Evolutionary conservation across 106 monocot genomes (phyloP).

Genomic region (Apostasia ramifera): DNA sequence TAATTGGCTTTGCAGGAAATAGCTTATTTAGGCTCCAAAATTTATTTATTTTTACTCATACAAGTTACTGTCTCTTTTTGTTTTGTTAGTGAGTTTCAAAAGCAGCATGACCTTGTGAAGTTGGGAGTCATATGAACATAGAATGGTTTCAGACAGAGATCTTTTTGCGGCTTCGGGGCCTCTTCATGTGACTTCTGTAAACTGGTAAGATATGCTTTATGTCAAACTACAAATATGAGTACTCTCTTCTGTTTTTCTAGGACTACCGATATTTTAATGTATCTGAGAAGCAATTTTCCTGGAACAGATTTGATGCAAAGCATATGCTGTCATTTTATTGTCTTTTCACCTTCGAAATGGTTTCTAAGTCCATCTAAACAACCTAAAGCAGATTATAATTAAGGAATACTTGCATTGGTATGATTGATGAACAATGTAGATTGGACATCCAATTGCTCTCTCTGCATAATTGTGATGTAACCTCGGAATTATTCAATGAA

Average conservation of each 20-base stretch:
- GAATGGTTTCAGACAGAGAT: constrained; percentile 25
- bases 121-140: neutral
- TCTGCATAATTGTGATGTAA: too few relatives aligned
- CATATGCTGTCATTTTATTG: neutral
- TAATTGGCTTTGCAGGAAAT: neutral
- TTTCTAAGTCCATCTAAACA: neutral
- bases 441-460: too few relatives aligned
- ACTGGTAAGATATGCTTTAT: constrained; percentile 23
- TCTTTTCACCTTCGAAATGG: neutral
- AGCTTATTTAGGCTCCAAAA: neutral
- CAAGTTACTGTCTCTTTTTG: neutral
- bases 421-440: too few relatives aligned
- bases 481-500: too few relatives aligned
- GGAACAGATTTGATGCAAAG: neutral
- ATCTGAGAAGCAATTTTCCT: too few relatives aligned
- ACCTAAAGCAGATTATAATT: neutral
- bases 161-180: constrained; percentile 30
- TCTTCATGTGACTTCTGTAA: constrained; percentile 22
- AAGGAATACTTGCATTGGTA: too few relatives aligned
- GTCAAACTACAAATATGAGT: neutral
- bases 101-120: too few relatives aligned
- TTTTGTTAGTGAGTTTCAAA: too few relatives aligned
- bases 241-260: neutral
- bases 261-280: neutral
- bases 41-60: too few relatives aligned